Evolutionary conservation across 2,329 filamentous ascomycete genomes (phyloP), one percentile per base, ranked within the genome.

Genomic region (Botryotinia convoluta): DNA sequence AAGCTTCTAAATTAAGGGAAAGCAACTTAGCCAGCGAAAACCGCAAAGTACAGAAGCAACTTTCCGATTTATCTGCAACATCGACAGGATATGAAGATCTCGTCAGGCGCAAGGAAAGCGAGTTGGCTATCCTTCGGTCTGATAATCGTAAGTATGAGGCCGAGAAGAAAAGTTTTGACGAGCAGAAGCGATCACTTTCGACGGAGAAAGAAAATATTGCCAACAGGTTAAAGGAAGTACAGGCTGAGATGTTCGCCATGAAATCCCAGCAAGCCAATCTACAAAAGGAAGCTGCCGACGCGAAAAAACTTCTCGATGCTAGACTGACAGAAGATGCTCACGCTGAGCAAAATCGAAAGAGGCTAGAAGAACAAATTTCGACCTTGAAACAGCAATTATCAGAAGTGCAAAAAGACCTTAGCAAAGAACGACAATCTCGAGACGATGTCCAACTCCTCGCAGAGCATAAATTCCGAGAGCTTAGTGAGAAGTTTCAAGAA

Each of bases 11-110:
- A 80, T 87, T 89, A 74, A 91, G 93, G 76, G 90, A 97, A 78
- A 90, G 91, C 70, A 91, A 94, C 32, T 87, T 98, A 1, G 82
- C 90, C 2, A 90, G 91, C 8, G 95, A 99, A 80, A 97, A 97
- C 77, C 88, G 90, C 20, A 90, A 92, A 62, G 89, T 97, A 64
- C 92, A 97, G 71, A 89, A 94, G 78, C 94, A 98, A 79, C 90
- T 99, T 71, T 88, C 92, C 0, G 91, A 97, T 77, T 85, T 99
- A 29, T 96, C 96, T 0, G 91, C 93, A 67, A 98, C 95, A 0
- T 97, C 95, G 0, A 97, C 94, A 0, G 94, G 95, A 80, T 98
- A 97, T 77, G 96, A 99, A 82, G 95, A 98, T 78, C 88, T 98
- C 61, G 92, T 99, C 37, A 89, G 94, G 37, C 91, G 93, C 74